A percentile compares a stretch with the other conserved stretches of the same genome.
Evolutionary conservation across 257 asterid genomes (phyloP).

Genomic region (Nicotiana paniculata): DNA sequence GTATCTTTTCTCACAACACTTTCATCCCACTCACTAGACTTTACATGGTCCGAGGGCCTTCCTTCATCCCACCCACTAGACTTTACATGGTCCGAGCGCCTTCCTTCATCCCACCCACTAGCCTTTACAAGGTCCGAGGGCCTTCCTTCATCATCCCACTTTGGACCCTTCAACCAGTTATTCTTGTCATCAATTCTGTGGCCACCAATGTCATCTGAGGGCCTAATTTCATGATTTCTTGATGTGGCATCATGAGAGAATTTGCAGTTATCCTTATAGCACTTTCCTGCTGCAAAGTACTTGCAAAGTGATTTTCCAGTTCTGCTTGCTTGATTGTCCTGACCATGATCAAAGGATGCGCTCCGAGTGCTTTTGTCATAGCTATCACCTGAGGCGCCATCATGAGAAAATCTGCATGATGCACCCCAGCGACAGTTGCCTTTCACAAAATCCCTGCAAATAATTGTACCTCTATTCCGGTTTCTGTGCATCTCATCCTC

Average conservation of each 20-base stretch:
- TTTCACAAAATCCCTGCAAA: constrained; percentile 56
- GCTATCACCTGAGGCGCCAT: constrained; percentile 36
- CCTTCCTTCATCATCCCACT: constrained; percentile 35
- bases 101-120: constrained; percentile 35
- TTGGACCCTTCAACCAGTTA: constrained; percentile 32
- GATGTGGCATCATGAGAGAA: constrained; percentile 53
- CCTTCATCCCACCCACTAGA: constrained; percentile 20
- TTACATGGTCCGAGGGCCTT: constrained; percentile 18
- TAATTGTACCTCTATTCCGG: constrained; percentile 40
- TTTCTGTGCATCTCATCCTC: constrained; percentile 41
- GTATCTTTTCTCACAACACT: constrained; percentile 11
- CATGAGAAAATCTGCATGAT: constrained; percentile 71
- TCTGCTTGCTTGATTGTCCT: constrained; percentile 25
- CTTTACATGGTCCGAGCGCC: constrained; percentile 19
- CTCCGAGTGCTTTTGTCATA: constrained; percentile 33
- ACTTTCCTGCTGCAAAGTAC: constrained; percentile 65
- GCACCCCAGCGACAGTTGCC: constrained; percentile 80
- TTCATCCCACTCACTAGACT: constrained; percentile 37
- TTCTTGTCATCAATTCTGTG: constrained; percentile 24
- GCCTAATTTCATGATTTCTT: constrained; percentile 29
- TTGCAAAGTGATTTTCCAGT: constrained; percentile 47
- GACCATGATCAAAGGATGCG: constrained; percentile 35
- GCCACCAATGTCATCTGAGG: constrained; percentile 30
- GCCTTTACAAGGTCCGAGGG: constrained; percentile 20
- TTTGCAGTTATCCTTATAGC: constrained; percentile 52